Base-by-base conservation (phyloP, 805 yeast genomes). In the Wickerhamiella shivajii region DNA sequence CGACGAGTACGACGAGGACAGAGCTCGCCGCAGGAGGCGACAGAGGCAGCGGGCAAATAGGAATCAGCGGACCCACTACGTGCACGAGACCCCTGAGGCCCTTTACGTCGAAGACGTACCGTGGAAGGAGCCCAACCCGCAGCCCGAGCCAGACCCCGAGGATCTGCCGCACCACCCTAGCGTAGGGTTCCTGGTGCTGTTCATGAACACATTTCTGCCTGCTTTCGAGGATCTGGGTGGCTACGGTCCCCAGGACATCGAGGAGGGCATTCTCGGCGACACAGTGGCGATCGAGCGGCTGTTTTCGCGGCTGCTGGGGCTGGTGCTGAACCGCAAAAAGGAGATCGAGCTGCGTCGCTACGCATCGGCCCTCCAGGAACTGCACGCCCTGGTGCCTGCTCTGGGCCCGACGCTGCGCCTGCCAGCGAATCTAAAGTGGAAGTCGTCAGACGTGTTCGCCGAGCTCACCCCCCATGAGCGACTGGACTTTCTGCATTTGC, bases 211-310 rank as follows among this genome's bases (percentile, higher is more conserved):
- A 9, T 47, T 45, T 24, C 26, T 39, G 14, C 39, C 40, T 4
- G 31, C 36, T 6, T 59, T 55, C 31, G 42, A 39, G 9, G 63
- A 53, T 16, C 40, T 54, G 17, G 25, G 24, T 4, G 49, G 49
- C 15, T 29, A 57, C 10, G 53, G 57, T 2, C 65, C 65, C 10
- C 63, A 57, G 39, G 64, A 60, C 31, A 34, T 60, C n/a, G 64
- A 60, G 33, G 51, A 44, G 12, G 62, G 61, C 5, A 34, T 47
- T 1, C 28, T 37, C 12, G 43, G 40, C 7, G 37, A 29, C 7
- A 37, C 49, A 10, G 40, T 51, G 1, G 32, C 39, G 14, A 49
- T 43, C 2, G 55, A 58, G 17, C 50, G 50, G 29, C 35, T 44
- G 8, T 49, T 58, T 29, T 33, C 59, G 34, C 43, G 60, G 13